Conservation (phyloP, 768 basidiomycete genomes). For the Lactarius vividus region DNA sequence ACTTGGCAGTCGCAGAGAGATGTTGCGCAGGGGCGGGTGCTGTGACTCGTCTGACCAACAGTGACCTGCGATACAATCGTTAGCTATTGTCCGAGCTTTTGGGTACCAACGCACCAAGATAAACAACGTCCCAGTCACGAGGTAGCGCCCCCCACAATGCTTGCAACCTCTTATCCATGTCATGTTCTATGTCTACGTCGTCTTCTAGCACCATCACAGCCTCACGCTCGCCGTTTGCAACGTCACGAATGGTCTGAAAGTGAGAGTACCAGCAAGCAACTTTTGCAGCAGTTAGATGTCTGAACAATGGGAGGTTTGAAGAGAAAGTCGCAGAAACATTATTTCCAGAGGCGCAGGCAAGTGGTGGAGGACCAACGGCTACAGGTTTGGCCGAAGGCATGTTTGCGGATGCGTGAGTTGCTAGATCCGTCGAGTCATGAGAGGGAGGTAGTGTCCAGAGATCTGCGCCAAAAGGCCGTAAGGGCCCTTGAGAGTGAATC, state of each 20-base stretch:
- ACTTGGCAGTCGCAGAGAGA: slow-evolving; percentile 20
- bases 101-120: slow-evolving; percentile 48
- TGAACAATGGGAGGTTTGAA: slow-evolving; percentile 42
- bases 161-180: slow-evolving; percentile 45
- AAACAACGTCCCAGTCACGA: slow-evolving; percentile 67
- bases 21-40: slow-evolving; percentile 39
- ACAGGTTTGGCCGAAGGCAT: background rate
- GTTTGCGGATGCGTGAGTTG: background rate
- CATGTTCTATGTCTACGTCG: slow-evolving; percentile 74
- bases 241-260: slow-evolving; percentile 46
- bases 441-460: slow-evolving; percentile 26
- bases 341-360: slow-evolving; percentile 34
- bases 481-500: slow-evolving; percentile 10
- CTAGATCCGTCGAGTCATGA: background rate
- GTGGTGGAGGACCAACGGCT: slow-evolving; percentile 5
- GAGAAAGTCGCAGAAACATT: slow-evolving; percentile 38
- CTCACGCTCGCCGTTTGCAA: slow-evolving; percentile 36
- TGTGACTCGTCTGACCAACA: slow-evolving; percentile 73
- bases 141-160: slow-evolving; percentile 54
- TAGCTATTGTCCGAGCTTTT: slow-evolving; percentile 5
- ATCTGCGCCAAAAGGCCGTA: slow-evolving; percentile 27
- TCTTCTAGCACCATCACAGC: slow-evolving; percentile 67
- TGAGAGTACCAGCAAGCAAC: slow-evolving; percentile 77
- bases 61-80: slow-evolving; percentile 48
- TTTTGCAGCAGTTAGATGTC: slow-evolving; percentile 55